Evolutionary conservation across 176 grass and related monocot species (phyloP).

Genomic region (Zea mays): Zm-B73-REFERENCE-NAM-5.0 NC_050096.1:204242001-204242500

Average conservation of each 20-base stretch:
- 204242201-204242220: neutral
- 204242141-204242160: neutral
- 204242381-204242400: no score
- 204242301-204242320: no score
- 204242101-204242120: neutral
- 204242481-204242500: no score
- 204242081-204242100: constrained; percentile 17
- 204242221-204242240: neutral
- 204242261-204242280: no score
- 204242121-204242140: neutral
- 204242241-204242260: neutral
- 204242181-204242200: neutral
- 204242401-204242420: no score
- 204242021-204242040: constrained; percentile 12
- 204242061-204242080: neutral
- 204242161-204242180: neutral
- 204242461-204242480: no score
- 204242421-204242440: no score
- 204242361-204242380: no score
- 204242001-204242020: neutral
- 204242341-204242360: no score
- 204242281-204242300: no score
- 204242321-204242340: no score
- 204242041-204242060: constrained; percentile 14
- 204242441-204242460: no score